A percentile compares a stretch with the other conserved stretches of the same genome.
These are phyloP conservation scores for Capsicum pubescens DNA, from an alignment of 257 asterid species.

Conservation along the genomic window DNA sequence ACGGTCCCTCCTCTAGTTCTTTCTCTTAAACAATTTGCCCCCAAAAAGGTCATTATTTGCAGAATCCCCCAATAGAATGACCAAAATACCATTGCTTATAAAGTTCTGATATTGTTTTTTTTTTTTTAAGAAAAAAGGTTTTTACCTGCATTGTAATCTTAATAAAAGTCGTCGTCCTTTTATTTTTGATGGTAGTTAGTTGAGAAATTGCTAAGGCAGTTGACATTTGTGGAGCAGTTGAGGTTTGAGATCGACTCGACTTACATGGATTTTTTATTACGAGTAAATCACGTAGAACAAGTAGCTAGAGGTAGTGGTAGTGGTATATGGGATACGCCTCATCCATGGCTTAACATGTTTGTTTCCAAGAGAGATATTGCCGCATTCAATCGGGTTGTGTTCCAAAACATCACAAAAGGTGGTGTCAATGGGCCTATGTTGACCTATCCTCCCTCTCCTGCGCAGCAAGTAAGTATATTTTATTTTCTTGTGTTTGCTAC, in stretches of 20 bases:
- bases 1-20: constrained; percentile 32
- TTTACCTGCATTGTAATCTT: neutral
- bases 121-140: neutral
- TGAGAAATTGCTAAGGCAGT: constrained; percentile 52
- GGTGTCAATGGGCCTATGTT: constrained; percentile 96
- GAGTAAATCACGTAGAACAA: constrained; percentile 76
- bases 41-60: neutral
- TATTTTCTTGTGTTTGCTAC: neutral
- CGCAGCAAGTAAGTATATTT: constrained; percentile 71
- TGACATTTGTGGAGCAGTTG: constrained; percentile 45
- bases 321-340: constrained; percentile 95
- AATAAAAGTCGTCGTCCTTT: neutral
- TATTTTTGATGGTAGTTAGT: constrained; percentile 50
- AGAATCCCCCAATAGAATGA: constrained; percentile 22
- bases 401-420: constrained; percentile 65
- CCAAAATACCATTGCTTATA: neutral
- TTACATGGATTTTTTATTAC: constrained; percentile 69
- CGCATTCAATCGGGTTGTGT: constrained; percentile 65
- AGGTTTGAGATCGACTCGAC: constrained; percentile 52
- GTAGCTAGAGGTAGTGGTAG: constrained; percentile 56
- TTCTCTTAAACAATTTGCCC: constrained; percentile 19
- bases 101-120: neutral
- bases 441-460: constrained; percentile 82
- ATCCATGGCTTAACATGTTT: constrained; percentile 95
- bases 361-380: constrained; percentile 67